These are phyloP conservation scores for Parastagonospora nodorum DNA, from an alignment of 2,329 filamentous ascomycete species.

Conservation along the genomic window DNA sequence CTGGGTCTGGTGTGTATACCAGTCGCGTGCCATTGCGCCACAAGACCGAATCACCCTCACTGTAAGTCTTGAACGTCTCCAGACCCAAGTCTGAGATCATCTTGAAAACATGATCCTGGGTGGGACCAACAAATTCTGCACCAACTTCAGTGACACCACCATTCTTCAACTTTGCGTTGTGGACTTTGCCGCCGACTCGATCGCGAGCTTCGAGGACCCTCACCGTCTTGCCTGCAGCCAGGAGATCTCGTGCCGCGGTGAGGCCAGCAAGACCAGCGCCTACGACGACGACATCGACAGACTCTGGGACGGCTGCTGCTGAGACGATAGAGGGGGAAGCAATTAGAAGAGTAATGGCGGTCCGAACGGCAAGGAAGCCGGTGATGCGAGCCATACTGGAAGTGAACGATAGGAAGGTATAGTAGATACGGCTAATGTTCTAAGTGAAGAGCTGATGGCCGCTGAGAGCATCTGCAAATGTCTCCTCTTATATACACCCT, in stretches of 20 bases:
- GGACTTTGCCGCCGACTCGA: conserved; percentile 60
- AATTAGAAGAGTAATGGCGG: neutral
- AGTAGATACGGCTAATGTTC: too few relatives aligned
- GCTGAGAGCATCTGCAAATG: too few relatives aligned
- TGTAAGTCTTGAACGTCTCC: conserved; percentile 20
- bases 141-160: conserved; percentile 28
- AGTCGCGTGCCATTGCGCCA: conserved; percentile 18
- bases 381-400: neutral
- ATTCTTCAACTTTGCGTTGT: conserved; percentile 20
- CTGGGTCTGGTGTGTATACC: conserved; percentile 13
- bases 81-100: conserved; percentile 25
- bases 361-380: neutral
- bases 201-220: conserved; percentile 57
- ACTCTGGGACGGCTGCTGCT: conserved; percentile 6
- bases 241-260: conserved; percentile 40
- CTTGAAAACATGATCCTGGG: conserved; percentile 21
- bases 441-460: too few relatives aligned
- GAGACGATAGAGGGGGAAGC: neutral
- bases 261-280: conserved; percentile 51
- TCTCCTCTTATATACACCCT: too few relatives aligned
- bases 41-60: conserved; percentile 15
- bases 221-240: conserved; percentile 46
- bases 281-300: conserved; percentile 44
- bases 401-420: too few relatives aligned
- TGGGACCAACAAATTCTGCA: conserved; percentile 30